phyloP scores from a whole-genome alignment of 768 basidiomycete species.

The Gelatoporia subvermispora region DNA sequence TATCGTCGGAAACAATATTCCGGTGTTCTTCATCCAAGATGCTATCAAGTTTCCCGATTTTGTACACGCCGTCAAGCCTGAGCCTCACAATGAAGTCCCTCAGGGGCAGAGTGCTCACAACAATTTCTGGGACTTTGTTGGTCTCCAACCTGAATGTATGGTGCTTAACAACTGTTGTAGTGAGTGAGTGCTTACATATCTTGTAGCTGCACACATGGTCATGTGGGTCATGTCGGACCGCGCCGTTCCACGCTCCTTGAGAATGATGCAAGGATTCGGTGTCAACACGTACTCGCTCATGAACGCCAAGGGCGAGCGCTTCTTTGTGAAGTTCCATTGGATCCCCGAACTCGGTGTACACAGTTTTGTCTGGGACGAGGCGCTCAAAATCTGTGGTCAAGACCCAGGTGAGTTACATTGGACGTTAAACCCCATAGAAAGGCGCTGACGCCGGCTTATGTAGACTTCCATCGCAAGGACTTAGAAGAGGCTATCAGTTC shows the following conservation, averaged over 20 bases:
- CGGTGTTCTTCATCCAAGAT: constrained; percentile 80
- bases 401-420: constrained; percentile 62
- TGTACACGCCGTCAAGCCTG: constrained; percentile 81
- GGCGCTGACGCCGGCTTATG: not conserved
- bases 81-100: constrained; percentile 79
- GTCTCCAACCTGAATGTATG: constrained; percentile 61
- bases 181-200: constrained; percentile 1
- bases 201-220: constrained; percentile 60
- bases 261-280: constrained; percentile 88
- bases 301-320: constrained; percentile 58
- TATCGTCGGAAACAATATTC: constrained; percentile 79
- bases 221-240: constrained; percentile 88
- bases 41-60: constrained; percentile 85
- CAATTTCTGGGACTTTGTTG: constrained; percentile 85
- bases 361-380: constrained; percentile 86
- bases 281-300: constrained; percentile 82
- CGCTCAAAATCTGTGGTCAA: constrained; percentile 74
- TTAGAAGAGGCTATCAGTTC: constrained; percentile 75
- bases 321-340: constrained; percentile 89
- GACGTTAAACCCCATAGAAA: not conserved
- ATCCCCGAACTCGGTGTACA: constrained; percentile 79
- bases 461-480: constrained; percentile 85
- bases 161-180: not conserved
- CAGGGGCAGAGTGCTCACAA: constrained; percentile 70
- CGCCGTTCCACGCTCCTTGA: constrained; percentile 75